Percentiles rank a stretch among this genome's conserved stretches.
phyloP scores from a whole-genome alignment of 1,284 basidiomycete genomes.

The Trametes polyzona region DNA sequence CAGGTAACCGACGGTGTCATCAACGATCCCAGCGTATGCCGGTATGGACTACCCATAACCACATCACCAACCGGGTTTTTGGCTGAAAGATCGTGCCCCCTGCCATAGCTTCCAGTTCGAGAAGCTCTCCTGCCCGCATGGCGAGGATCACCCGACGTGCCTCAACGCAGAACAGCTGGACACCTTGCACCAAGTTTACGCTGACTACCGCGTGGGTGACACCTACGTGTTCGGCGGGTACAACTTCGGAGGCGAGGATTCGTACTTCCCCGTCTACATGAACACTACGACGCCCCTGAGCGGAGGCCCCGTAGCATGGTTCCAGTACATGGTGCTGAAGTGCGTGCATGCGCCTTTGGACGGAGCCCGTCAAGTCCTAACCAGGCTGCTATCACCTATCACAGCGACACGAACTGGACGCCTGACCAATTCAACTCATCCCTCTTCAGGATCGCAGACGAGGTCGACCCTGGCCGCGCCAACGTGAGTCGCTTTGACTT shows the following conservation, averaged over 20 bases:
- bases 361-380: no score
- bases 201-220: constrained; percentile 33
- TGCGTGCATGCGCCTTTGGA: not conserved
- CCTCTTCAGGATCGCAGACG: constrained; percentile 21
- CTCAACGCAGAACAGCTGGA: constrained; percentile 37
- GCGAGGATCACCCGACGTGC: constrained; percentile 32
- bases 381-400: not conserved
- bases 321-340: constrained; percentile 27
- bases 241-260: constrained; percentile 31
- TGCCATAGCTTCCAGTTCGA: constrained; percentile 33
- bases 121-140: constrained; percentile 32
- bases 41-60: constrained; percentile 11
- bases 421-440: constrained; percentile 23
- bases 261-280: constrained; percentile 7
- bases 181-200: constrained; percentile 36
- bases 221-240: constrained; percentile 28
- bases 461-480: constrained; percentile 26
- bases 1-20: constrained; percentile 37
- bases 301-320: constrained; percentile 20
- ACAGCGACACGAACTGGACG: constrained; percentile 24
- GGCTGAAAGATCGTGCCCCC: no score
- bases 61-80: no score
- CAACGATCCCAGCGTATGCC: constrained; percentile 36
- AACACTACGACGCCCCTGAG: constrained; percentile 6
- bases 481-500: constrained; percentile 7